A percentile compares a stretch with the other conserved stretches of the same genome.
phyloP scores from a whole-genome alignment of 1,284 basidiomycete species.

The Boletus mariae region DNA sequence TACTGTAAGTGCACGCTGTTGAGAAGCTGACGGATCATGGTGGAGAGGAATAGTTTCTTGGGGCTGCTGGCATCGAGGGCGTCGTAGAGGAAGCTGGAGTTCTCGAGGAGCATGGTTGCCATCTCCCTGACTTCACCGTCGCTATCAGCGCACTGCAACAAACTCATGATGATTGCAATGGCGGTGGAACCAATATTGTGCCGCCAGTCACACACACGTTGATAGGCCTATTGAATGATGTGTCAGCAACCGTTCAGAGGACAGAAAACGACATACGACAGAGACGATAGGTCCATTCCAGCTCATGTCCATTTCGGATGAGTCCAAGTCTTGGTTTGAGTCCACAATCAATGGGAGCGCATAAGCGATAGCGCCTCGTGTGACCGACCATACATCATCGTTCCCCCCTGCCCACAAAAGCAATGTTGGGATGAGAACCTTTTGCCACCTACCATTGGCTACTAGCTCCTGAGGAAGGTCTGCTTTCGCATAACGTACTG shows the following conservation, averaged over 20 bases:
- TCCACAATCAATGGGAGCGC: background rate
- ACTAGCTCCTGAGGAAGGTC: background rate
- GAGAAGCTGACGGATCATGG: background rate
- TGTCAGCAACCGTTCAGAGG: too few species aligned
- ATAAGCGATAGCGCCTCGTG: background rate
- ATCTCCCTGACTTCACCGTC: background rate
- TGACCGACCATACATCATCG: background rate
- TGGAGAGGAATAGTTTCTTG: background rate
- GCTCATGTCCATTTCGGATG: background rate
- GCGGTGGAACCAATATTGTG: background rate
- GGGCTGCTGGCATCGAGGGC: background rate
- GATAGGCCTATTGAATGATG: background rate
- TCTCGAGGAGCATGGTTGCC: background rate
- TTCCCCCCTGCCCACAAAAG: constrained; percentile 4
- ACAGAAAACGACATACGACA: background rate
- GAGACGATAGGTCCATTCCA: background rate
- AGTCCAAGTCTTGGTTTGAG: background rate
- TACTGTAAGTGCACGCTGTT: background rate
- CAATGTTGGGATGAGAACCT: background rate
- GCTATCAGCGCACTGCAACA: background rate
- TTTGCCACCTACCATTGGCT: background rate
- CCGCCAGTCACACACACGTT: background rate
- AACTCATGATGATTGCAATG: background rate
- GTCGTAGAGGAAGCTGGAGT: background rate
- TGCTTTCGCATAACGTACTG: background rate